phyloP scores from a whole-genome alignment of 495 filamentous ascomycete genomes.

The Evernia prunastri region DNA sequence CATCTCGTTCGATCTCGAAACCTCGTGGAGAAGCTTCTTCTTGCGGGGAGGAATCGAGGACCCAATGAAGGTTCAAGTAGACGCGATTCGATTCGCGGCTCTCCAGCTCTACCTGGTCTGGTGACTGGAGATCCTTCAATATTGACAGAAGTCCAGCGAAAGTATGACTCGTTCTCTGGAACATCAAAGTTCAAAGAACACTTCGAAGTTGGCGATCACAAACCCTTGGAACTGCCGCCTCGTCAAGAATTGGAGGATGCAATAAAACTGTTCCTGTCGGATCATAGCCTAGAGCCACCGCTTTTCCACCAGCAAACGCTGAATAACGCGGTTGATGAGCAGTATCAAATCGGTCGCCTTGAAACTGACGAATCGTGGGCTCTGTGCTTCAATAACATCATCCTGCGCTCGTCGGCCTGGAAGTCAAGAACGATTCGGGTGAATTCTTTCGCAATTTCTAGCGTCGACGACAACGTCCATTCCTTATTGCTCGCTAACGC shows the following conservation, averaged over 20 bases:
- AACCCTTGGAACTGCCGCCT: conserved; percentile 1
- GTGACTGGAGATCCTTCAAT: conserved; percentile 2
- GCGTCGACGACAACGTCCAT: conserved; percentile 1
- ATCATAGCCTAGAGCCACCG: background rate
- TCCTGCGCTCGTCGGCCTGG: background rate
- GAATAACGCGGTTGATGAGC: conserved; percentile 2
- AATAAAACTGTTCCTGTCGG: background rate
- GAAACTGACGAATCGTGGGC: conserved; percentile 2
- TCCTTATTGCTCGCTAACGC: conserved; percentile 2
- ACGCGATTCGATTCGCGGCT: conserved; percentile 2
- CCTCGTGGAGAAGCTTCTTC: conserved; percentile 1
- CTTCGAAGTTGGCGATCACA: background rate
- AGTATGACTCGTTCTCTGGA: background rate
- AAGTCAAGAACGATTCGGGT: conserved; percentile 2
- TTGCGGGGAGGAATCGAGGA: background rate
- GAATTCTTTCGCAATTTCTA: background rate
- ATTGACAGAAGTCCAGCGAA: background rate
- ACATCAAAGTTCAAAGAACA: conserved; percentile 3
- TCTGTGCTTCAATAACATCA: conserved; percentile 3
- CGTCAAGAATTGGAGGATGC: conserved; percentile 1
- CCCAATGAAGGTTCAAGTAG: background rate
- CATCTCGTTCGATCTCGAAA: conserved; percentile 2
- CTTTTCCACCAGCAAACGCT: conserved; percentile 1
- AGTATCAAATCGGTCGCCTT: background rate
- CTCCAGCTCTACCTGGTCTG: background rate